These are phyloP conservation scores for Malassezia furfur DNA, from an alignment of 1,284 basidiomycete species.

Conservation along the genomic window DNA sequence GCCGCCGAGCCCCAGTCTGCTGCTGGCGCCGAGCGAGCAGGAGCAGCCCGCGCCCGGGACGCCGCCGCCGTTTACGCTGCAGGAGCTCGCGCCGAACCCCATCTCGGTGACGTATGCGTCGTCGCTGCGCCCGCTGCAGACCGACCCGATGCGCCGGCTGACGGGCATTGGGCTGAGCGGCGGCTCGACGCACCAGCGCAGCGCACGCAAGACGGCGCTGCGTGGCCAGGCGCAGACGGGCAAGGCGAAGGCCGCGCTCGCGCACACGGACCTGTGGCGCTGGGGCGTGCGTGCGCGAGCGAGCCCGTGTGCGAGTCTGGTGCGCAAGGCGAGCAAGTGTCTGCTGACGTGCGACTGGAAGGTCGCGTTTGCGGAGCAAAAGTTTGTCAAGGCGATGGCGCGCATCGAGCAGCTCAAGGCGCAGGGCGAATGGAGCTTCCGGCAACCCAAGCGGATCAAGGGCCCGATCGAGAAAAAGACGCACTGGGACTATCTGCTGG, in stretches of 20 bases:
- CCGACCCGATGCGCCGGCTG: conserved; percentile 39
- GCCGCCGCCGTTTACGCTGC: conserved; percentile 34
- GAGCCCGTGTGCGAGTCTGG: conserved; percentile 37
- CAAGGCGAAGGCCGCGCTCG: neutral
- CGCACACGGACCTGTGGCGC: conserved; percentile 32
- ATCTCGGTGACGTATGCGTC: conserved; percentile 45
- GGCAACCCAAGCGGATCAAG: conserved; percentile 88
- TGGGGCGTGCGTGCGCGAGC: conserved; percentile 43
- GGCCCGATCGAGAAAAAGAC: conserved; percentile 70
- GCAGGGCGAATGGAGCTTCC: conserved; percentile 75
- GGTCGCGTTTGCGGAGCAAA: conserved; percentile 44
- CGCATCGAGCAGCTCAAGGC: conserved; percentile 75
- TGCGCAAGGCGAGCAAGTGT: conserved; percentile 47
- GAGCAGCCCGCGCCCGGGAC: conserved; percentile 8
- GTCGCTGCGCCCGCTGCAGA: conserved; percentile 40
- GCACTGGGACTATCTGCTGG: conserved; percentile 91
- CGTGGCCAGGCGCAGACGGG: conserved; percentile 4
- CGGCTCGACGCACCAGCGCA: conserved; percentile 39
- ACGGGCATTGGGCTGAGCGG: conserved; percentile 39
- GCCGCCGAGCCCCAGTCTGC: conserved; percentile 12
- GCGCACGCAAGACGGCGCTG: conserved; percentile 22
- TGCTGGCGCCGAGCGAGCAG: conserved; percentile 1
- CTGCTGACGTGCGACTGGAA: conserved; percentile 45
- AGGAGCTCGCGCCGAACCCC: conserved; percentile 40
- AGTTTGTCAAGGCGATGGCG: conserved; percentile 63